Evolutionary conservation across 345 rosid species (phyloP).

Genomic region (Rhodomyrtus tomentosa): DNA sequence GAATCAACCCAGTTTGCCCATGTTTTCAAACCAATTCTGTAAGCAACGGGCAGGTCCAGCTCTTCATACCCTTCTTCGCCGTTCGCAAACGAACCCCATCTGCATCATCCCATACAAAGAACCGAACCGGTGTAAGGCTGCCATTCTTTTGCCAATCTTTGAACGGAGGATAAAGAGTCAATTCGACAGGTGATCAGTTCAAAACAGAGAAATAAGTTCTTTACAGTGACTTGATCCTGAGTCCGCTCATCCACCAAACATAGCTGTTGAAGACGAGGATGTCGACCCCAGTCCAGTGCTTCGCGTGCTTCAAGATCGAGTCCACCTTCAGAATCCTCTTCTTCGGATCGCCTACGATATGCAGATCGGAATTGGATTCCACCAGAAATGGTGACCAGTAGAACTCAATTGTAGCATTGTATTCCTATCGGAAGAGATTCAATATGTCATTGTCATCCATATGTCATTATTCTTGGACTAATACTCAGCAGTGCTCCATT

Average conservation of each 20-base stretch:
- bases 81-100: slow-evolving; percentile 87
- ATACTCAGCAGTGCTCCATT: not conserved
- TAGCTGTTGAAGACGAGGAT: slow-evolving; percentile 77
- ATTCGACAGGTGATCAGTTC: not conserved
- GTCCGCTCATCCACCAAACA: slow-evolving; percentile 96
- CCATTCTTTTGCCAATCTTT: not conserved
- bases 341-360: slow-evolving; percentile 46
- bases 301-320: slow-evolving; percentile 57
- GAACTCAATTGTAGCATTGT: slow-evolving; percentile 72
- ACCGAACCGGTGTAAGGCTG: not conserved
- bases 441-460: not conserved
- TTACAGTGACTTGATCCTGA: slow-evolving; percentile 56
- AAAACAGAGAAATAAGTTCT: not conserved
- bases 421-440: slow-evolving; percentile 30
- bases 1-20: slow-evolving; percentile 96
- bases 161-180: not conserved
- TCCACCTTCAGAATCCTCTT: slow-evolving; percentile 78
- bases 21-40: slow-evolving; percentile 54
- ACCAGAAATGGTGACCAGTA: slow-evolving; percentile 91
- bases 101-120: not conserved
- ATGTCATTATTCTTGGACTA: not conserved
- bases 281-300: slow-evolving; percentile 69
- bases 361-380: slow-evolving; percentile 70
- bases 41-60: slow-evolving; percentile 54
- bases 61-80: slow-evolving; percentile 63